Conservation (phyloP, 2,329 filamentous ascomycete genomes). For the Conoideocrella luteorostrata region DNA sequence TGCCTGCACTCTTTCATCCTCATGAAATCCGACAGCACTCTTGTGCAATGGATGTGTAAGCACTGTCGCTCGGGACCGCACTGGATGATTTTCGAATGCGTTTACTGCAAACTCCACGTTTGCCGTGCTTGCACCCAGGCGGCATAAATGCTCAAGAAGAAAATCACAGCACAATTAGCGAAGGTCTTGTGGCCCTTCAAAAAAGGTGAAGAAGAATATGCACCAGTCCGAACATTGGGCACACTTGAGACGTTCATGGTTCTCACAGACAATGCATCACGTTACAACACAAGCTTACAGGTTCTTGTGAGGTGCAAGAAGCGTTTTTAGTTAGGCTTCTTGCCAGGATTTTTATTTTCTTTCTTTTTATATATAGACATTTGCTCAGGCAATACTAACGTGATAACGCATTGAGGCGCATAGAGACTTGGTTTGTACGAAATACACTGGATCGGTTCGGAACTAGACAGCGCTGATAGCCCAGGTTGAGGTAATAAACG, state of each 20-base stretch:
- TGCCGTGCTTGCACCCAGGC: slow-evolving; percentile 51
- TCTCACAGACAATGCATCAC: too few relatives aligned
- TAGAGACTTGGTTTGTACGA: neutral
- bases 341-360: neutral
- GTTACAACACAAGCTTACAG: too few relatives aligned
- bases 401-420: neutral
- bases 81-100: slow-evolving; percentile 64
- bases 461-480: too few relatives aligned
- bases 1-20: slow-evolving; percentile 59
- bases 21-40: slow-evolving; percentile 59
- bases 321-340: too few relatives aligned
- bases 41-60: slow-evolving; percentile 61
- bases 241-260: too few relatives aligned
- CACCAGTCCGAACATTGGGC: too few relatives aligned
- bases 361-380: neutral
- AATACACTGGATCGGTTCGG: too few relatives aligned
- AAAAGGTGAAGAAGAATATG: too few relatives aligned
- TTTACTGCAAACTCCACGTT: slow-evolving; percentile 60
- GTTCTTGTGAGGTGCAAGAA: too few relatives aligned
- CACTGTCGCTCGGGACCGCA: slow-evolving; percentile 58
- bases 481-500: too few relatives aligned
- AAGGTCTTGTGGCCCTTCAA: too few relatives aligned
- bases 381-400: slow-evolving; percentile 1
- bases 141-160: slow-evolving; percentile 12
- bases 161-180: too few relatives aligned